Percentiles rank a stretch among this genome's conserved stretches.
Evolutionary conservation across 2,329 filamentous ascomycete species (phyloP).

Genomic region (Grosmannia penicillata): DNA sequence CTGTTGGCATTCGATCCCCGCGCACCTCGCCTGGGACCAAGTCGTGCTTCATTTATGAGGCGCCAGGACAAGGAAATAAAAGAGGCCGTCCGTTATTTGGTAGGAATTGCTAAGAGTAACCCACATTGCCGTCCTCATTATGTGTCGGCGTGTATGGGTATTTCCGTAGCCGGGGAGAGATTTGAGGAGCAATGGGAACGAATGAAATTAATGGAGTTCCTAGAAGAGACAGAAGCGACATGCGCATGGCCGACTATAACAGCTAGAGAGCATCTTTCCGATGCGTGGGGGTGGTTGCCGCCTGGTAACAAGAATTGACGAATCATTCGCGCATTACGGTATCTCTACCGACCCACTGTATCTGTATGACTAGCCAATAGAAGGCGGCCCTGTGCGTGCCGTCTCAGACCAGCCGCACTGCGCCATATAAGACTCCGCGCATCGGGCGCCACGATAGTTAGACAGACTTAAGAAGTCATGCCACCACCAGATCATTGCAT

Average conservation of each 20-base stretch:
- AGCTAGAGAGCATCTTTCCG: background rate
- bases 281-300: background rate
- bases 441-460: no score
- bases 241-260: background rate
- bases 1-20: slow-evolving; percentile 2
- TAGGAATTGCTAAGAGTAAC: slow-evolving; percentile 1
- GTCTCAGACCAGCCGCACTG: no score
- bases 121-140: background rate
- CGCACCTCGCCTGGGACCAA: background rate
- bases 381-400: no score
- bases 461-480: no score
- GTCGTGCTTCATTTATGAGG: background rate
- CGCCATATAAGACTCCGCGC: no score
- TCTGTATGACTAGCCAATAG: no score
- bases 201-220: background rate
- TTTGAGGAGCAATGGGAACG: background rate
- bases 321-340: no score
- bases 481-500: no score
- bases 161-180: background rate
- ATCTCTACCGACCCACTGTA: no score
- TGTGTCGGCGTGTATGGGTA: slow-evolving; percentile 1
- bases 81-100: background rate
- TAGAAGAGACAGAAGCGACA: background rate
- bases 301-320: slow-evolving; percentile 9
- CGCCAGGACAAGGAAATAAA: background rate